phyloP scores from a whole-genome alignment of 495 filamentous ascomycete species.

The Lasiosphaeria hispida region DNA sequence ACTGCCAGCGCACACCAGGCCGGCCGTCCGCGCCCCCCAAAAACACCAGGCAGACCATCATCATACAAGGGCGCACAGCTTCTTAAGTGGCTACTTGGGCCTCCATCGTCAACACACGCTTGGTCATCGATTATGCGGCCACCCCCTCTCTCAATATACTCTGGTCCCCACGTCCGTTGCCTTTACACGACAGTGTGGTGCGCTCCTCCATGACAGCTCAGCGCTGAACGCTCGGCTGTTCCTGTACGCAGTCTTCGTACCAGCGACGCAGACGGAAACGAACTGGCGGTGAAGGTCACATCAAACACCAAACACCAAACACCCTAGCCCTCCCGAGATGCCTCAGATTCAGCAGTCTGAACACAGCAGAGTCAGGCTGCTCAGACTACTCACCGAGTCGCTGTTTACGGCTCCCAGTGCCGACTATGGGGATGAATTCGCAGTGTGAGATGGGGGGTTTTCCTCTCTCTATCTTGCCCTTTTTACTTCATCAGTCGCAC shows the following conservation, averaged over 20 bases:
- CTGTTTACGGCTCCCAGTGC: too few relatives aligned
- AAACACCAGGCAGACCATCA: not conserved
- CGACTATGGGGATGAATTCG: not conserved
- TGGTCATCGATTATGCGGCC: conserved; percentile 29
- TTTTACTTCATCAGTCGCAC: not conserved
- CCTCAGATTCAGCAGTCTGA: not conserved
- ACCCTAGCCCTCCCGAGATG: not conserved
- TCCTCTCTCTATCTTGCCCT: not conserved
- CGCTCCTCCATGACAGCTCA: conserved; percentile 20
- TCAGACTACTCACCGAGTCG: not conserved
- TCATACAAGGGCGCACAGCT: too few relatives aligned
- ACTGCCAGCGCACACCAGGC: conserved; percentile 14
- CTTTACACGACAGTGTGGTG: conserved; percentile 25
- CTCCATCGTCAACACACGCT: conserved; percentile 13
- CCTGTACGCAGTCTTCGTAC: not conserved
- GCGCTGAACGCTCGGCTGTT: conserved; percentile 6
- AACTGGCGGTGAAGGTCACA: conserved; percentile 32
- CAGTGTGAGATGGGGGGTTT: not conserved
- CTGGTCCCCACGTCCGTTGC: conserved; percentile 8
- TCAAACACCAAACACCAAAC: not conserved
- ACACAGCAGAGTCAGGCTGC: not conserved
- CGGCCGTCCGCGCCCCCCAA: not conserved
- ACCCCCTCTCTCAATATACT: conserved; percentile 16
- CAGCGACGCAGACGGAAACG: conserved; percentile 7
- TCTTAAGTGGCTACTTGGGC: not conserved